Conservation (phyloP, 768 basidiomycete species). For the Goffeauzyma gilvescens region DNA sequence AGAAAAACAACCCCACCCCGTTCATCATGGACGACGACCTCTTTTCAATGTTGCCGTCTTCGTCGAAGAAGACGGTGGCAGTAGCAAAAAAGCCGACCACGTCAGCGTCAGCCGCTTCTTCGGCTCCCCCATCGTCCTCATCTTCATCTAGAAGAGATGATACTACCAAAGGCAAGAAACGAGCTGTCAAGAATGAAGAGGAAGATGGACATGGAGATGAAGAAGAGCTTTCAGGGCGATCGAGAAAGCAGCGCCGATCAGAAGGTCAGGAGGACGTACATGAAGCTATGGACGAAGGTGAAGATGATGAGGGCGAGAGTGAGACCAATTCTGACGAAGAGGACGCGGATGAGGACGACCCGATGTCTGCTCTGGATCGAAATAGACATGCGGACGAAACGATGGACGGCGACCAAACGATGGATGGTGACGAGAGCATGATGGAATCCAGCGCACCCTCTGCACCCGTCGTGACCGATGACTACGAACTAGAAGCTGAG, state of each 20-base stretch:
- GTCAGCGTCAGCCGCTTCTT: not conserved
- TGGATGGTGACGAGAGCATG: conserved; percentile 6
- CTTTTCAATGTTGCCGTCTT: conserved; percentile 44
- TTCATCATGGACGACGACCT: conserved; percentile 9
- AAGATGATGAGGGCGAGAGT: conserved; percentile 30
- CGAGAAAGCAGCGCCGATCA: conserved; percentile 5
- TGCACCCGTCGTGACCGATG: conserved; percentile 62
- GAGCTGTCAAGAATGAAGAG: conserved; percentile 35
- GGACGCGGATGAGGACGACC: conserved; percentile 2
- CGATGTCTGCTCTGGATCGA: conserved; percentile 10
- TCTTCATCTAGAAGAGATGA: not conserved
- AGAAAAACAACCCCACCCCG: not conserved
- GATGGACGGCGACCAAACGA: conserved; percentile 2
- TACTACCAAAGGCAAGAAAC: conserved; percentile 40
- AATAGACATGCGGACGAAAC: conserved; percentile 8
- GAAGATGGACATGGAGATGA: conserved; percentile 24
- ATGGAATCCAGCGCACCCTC: conserved; percentile 1
- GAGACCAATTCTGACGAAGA: conserved; percentile 9
- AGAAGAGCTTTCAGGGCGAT: conserved; percentile 8
- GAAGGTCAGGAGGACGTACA: not conserved
- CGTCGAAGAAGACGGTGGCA: conserved; percentile 43
- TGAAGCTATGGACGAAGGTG: conserved; percentile 2
- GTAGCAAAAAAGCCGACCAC: not conserved
- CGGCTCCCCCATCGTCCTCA: not conserved
- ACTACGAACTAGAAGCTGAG: conserved; percentile 84